Base-by-base conservation (phyloP, 2,329 filamentous ascomycete species). In the Fusarium sp. region DNA sequence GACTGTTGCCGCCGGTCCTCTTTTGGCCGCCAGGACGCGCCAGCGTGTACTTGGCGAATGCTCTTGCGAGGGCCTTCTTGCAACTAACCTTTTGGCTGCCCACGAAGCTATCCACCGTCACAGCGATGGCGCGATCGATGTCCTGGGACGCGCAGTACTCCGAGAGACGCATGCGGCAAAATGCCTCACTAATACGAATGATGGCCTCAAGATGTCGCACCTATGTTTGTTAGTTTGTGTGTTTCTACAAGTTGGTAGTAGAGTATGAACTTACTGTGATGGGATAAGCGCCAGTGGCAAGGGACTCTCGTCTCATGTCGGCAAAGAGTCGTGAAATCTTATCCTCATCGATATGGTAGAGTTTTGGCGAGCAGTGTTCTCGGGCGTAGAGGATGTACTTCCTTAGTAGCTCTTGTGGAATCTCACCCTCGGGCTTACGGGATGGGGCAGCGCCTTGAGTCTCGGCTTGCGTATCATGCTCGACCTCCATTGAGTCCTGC, bases 361-460 rank as follows among this genome's bases (percentile, higher is more conserved):
- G 86, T 81, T 97, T 98, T 10, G 96, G 96, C 54, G 87, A 87
- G 79, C 93, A 96, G 74, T 91, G 92, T 78, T 97, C 94, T 32
- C 95, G 87, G 1, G 96, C 94, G 75, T 97, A 99, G 19, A 98
- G 85, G 71, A 99, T 99, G 79, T 98, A 99, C 81, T 99, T 99
- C 69, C 96, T 86, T 70, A 99, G 82, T 45, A 99, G 83, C 72
- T 96, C 93, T 77, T 99, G 96, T 0, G 94, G 89, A 55, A 99
- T 96, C 67, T 96, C 91, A 53, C 90, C 90, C 71, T 87, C 82
- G 10, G 73, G 74, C 17, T 71, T 71, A 3, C 68, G 69, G 3
- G 60, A 59, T 0, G 72, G 58, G 2, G 39, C 35, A 8, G 68
- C 62, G 22, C 58, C 68, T 63, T 82, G 80, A 2, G 76, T 81